Evolutionary conservation across 257 asterid genomes (phyloP).

Genomic region (Echium plantagineum): DNA sequence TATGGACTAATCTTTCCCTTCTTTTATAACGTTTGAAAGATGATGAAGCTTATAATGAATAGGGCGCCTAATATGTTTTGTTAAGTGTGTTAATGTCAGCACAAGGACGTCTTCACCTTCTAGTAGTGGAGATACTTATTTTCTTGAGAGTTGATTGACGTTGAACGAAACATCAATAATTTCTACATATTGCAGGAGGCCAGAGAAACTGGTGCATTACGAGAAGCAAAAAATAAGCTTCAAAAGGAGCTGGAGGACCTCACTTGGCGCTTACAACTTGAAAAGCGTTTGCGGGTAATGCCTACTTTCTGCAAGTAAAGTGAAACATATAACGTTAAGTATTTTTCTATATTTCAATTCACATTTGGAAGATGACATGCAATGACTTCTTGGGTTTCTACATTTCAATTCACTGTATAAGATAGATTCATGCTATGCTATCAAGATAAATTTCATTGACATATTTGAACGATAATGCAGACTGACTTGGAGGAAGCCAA

Average conservation of each 20-base stretch:
- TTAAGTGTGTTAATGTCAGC: neutral
- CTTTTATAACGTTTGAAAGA: neutral
- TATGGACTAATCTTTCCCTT: neutral
- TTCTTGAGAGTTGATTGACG: neutral
- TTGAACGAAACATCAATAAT: neutral
- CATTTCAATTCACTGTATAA: no score
- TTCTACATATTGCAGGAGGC: constrained; percentile 62
- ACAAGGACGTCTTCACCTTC: neutral
- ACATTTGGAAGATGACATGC: no score
- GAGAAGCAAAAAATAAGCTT: constrained; percentile 98
- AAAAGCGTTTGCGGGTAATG: constrained; percentile 81
- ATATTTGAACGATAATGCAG: constrained; percentile 30
- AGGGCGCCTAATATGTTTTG: neutral
- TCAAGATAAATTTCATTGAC: neutral
- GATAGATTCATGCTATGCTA: no score
- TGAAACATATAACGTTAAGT: neutral
- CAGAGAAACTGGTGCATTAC: constrained; percentile 95
- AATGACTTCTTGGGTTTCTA: no score
- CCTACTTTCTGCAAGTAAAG: constrained; percentile 4
- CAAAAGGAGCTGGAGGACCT: constrained; percentile 94
- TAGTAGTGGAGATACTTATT: neutral
- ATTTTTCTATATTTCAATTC: neutral
- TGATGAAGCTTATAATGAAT: neutral
- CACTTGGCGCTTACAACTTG: constrained; percentile 94
- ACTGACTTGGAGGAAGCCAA: constrained; percentile 90